Evolutionary conservation across 768 basidiomycete genomes (phyloP), one percentile per base, ranked within the genome.

Genomic region (Leccinum boreale): DNA sequence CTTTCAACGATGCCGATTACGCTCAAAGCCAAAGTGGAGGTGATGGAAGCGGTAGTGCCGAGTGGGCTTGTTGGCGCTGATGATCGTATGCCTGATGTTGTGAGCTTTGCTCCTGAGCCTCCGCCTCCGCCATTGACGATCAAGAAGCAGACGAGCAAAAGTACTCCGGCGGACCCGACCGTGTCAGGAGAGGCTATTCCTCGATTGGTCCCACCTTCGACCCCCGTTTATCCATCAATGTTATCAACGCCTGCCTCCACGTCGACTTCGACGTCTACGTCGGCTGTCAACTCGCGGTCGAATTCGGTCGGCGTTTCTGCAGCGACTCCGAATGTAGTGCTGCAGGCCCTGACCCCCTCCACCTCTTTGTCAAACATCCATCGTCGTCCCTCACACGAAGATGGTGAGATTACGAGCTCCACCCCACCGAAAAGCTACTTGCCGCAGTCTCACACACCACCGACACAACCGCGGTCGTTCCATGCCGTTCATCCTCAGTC

Each of bases 391-490:
- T 76, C 79, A 5, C 79, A 78, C 26, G 82, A 84, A 65, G 82
- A 84, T 44, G 82, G 81, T 4, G 82, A 83, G 66, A 82, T 84
- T 55, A 65, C 65, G 0, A 77, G 66, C 44, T 68, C 71, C n/a
- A 71, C 71, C 8, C 72, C 71, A n/a, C 70, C 67, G 28, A 75
- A 74, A 58, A 59, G 65, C 1, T 73, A 73, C 55, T 63, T 73
- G 10, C 76, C 75, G 0, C 76, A 71, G n/a, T 73, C 75, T 36
- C 73, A 79, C 56, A 74, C 78, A 1, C 74, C 81, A 0, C 78
- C 81, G 1, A 79, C 78, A 3, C 79, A 76, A 62, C 81, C 81
- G 28, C 78, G 82, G 4, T 79, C 76, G 3, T 79, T 79, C 60
- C 71, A 73, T 42, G 53, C 67, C 7, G 58, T 67, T 14, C 67